phyloP scores from a whole-genome alignment of 1,284 basidiomycete species.

The Sporisorium sorghi region DNA sequence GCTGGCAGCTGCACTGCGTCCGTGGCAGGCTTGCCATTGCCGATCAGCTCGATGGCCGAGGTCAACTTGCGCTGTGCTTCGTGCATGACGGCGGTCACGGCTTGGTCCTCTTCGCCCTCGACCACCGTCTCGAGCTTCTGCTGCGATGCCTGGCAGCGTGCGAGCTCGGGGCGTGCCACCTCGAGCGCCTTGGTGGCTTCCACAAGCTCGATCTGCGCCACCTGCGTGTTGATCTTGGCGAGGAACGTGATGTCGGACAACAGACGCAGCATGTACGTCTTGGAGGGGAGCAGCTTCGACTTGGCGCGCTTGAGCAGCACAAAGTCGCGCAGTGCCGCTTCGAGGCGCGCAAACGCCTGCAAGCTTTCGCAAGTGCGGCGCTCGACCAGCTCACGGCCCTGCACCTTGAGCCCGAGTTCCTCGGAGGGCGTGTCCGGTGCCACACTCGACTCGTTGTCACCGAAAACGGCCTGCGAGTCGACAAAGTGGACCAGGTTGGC shows the following conservation, averaged over 20 bases:
- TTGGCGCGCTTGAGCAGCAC: conserved; percentile 93
- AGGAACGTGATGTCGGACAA: conserved; percentile 89
- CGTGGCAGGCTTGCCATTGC: conserved; percentile 76
- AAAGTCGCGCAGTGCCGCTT: conserved; percentile 92
- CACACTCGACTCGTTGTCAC: conserved; percentile 28
- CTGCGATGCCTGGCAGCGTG: conserved; percentile 77
- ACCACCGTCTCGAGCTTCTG: conserved; percentile 83
- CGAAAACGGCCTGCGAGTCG: conserved; percentile 76
- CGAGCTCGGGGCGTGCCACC: conserved; percentile 75
- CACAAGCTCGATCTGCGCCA: conserved; percentile 84
- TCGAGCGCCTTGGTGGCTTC: conserved; percentile 80
- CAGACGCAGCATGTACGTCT: conserved; percentile 89
- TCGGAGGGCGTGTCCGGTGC: conserved; percentile 54
- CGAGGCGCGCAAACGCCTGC: conserved; percentile 83
- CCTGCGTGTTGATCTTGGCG: conserved; percentile 84
- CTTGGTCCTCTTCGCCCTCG: conserved; percentile 83
- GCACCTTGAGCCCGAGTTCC: conserved; percentile 44
- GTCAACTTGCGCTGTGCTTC: conserved; percentile 72
- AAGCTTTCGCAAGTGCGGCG: conserved; percentile 28
- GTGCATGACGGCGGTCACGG: conserved; percentile 75
- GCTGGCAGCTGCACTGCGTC: conserved; percentile 72
- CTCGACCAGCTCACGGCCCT: conserved; percentile 23
- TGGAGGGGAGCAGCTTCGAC: conserved; percentile 94
- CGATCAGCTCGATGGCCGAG: conserved; percentile 82
- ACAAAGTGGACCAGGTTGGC: conserved; percentile 98